Percentiles rank a stretch among this genome's conserved stretches.
These are phyloP conservation scores for Pseudotsuga menziesii DNA, from an alignment of 75 land plant species.

Conservation along the genomic window DNA sequence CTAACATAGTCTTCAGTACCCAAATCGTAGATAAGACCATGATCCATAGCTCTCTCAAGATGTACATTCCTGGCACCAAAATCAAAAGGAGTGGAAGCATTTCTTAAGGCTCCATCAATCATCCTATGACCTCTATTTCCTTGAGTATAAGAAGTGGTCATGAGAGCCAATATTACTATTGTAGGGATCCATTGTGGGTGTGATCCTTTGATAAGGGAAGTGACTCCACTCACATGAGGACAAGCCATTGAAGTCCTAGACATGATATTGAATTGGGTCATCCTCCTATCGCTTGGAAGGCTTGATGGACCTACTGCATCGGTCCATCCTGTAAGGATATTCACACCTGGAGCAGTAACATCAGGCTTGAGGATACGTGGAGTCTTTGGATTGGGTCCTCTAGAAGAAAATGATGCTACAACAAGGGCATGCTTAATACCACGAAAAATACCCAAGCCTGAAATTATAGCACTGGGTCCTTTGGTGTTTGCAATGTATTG, in stretches of 20 bases:
- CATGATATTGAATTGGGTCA: not conserved
- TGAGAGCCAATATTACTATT: not conserved
- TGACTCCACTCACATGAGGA: not conserved
- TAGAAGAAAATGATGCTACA: no score
- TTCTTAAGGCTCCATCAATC: not conserved
- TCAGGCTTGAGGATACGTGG: not conserved
- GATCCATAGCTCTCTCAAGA: constrained; percentile 29
- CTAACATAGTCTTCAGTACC: not conserved
- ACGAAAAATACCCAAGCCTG: constrained; percentile 10
- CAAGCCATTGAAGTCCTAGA: not conserved
- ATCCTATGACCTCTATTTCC: not conserved
- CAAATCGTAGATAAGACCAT: constrained; percentile 52
- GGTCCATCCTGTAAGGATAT: not conserved
- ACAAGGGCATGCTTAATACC: constrained; percentile 14
- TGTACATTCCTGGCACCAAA: constrained; percentile 37
- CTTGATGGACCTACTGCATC: not conserved
- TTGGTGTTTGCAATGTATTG: constrained; percentile 6
- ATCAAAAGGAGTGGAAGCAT: constrained; percentile 32
- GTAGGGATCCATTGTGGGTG: not conserved
- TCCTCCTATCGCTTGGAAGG: not conserved
- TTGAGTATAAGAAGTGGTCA: not conserved
- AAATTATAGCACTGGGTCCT: constrained; percentile 13
- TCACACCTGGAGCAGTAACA: not conserved
- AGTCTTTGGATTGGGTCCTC: no score
- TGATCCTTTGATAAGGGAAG: not conserved